These are phyloP conservation scores for Hibiscus mutabilis DNA, from an alignment of 345 rosid genomes.

Conservation along the genomic window DNA sequence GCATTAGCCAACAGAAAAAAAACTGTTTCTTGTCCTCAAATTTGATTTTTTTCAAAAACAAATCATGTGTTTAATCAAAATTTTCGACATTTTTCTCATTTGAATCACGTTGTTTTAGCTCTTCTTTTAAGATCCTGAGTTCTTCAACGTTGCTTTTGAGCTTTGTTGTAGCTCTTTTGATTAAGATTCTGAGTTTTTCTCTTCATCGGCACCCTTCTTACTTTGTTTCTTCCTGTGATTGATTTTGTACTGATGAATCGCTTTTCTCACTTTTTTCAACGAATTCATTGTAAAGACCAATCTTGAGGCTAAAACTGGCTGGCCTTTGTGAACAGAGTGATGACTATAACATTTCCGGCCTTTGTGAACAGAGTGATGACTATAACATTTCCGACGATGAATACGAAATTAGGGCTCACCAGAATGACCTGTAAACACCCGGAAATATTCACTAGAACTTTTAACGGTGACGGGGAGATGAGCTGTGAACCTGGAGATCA, in stretches of 20 bases:
- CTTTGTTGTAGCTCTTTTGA: background rate
- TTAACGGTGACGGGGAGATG: constrained; percentile 47
- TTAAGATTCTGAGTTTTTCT: constrained; percentile 31
- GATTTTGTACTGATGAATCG: constrained; percentile 2
- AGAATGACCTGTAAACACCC: too few relatives aligned
- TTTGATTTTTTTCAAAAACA: too few relatives aligned
- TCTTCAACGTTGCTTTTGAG: too few relatives aligned
- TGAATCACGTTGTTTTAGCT: too few relatives aligned
- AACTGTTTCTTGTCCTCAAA: too few relatives aligned
- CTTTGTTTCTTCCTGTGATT: constrained; percentile 34
- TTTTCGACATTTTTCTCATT: too few relatives aligned
- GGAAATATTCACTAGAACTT: too few relatives aligned
- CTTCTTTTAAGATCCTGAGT: too few relatives aligned
- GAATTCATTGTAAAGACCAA: constrained; percentile 41
- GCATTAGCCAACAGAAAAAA: background rate
- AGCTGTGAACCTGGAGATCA: constrained; percentile 51
- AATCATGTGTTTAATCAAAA: too few relatives aligned
- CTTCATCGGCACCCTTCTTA: background rate
- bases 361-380: constrained; percentile 61
- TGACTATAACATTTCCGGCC: too few relatives aligned
- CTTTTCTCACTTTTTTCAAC: constrained; percentile 38
- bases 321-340: too few relatives aligned
- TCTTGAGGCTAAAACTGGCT: constrained; percentile 37
- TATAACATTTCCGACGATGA: constrained; percentile 71
- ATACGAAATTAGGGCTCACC: constrained; percentile 64